Evolutionary conservation across 495 filamentous ascomycete genomes (phyloP), one percentile per base, ranked within the genome.

Genomic region (Pyronema domesticum): DNA sequence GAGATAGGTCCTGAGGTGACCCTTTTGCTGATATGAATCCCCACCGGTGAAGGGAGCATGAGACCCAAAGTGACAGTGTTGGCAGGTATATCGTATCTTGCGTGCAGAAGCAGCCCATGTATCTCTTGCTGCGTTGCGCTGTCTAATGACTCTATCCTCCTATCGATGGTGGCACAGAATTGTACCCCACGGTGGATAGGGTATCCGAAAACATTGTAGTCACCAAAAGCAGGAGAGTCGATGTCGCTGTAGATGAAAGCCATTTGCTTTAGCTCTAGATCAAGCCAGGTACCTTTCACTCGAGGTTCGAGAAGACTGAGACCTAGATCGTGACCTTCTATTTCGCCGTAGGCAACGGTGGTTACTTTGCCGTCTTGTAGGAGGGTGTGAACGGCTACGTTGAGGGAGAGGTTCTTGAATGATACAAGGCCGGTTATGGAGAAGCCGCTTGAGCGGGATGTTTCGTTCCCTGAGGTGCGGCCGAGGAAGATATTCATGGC

Each of bases 311-410:
- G 46, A 10, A 6, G 14, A 14, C 30, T 46, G 8, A 62, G 19
- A 11, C 14, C 13, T 11, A 57, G 30, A 33, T 52, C 58, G 0
- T 9, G 37, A 17, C 19, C 34, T 15, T 51, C 46, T n/a, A 60
- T 36, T 39, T 60, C 60, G 7, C 60, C 60, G 43, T 60, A 62
- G 7, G 60, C 55, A 3, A 46, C 53, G 54, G 58, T 60, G 14
- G 23, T 44, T 1, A 48, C 51, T 40, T 56, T 48, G 3, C 30
- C 40, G 37, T 56, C 53, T 15, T 58, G 49, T 37, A 62, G 43
- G 2, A 37, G 7, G 5, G 54, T 56, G 30, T 62, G 54, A 40
- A 60, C 54, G 11, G 50, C 40, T 15, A 57, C 60, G 1, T 51
- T 49, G 37, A 60, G 36, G 34, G 42, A 51, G 30, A 57, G 51